phyloP scores from a whole-genome alignment of 1,139 yeast genomes.

The Scheffersomyces titani region DNA sequence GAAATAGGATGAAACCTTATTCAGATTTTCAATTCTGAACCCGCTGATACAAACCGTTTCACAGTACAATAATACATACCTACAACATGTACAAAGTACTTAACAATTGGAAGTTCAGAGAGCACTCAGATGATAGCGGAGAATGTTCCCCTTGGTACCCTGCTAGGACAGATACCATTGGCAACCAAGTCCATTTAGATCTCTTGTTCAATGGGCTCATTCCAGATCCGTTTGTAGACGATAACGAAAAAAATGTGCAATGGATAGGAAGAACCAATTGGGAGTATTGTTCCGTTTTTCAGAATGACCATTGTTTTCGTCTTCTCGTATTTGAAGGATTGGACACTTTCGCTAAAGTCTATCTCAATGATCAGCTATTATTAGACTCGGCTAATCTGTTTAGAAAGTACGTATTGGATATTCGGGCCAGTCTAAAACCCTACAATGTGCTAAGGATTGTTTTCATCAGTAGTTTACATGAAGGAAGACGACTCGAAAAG shows the following conservation, averaged over 20 bases:
- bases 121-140: background rate
- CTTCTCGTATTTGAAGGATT: conserved; percentile 41
- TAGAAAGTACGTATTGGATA: conserved; percentile 15
- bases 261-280: conserved; percentile 49
- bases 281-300: conserved; percentile 33
- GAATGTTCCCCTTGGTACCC: background rate
- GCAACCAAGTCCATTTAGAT: background rate
- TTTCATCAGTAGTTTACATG: conserved; percentile 23
- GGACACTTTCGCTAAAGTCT: conserved; percentile 45
- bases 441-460: conserved; percentile 19
- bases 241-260: conserved; percentile 41
- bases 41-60: background rate
- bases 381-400: conserved; percentile 42
- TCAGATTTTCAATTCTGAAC: background rate
- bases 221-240: conserved; percentile 44
- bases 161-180: background rate
- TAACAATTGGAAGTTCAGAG: background rate
- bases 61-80: background rate
- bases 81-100: background rate
- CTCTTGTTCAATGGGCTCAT: conserved; percentile 17
- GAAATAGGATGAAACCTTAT: background rate
- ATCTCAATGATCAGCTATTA: conserved; percentile 33
- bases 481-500: conserved; percentile 21
- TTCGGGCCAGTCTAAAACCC: background rate
- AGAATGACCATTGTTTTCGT: background rate